Evolutionary conservation across 345 rosid genomes (phyloP).

Genomic region (Citrus mangshanensis): DNA sequence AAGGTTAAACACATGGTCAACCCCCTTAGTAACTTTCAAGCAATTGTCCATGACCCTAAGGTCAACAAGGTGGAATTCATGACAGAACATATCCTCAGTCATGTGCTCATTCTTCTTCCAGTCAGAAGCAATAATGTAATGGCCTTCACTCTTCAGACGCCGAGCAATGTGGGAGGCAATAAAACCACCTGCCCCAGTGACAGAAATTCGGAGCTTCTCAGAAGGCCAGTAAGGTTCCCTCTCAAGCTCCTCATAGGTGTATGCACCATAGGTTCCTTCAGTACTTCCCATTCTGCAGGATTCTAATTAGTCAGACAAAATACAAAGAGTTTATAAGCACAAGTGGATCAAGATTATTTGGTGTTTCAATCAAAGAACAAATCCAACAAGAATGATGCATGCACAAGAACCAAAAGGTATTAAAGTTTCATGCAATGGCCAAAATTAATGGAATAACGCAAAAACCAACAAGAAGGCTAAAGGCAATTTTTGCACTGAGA

Average conservation of each 20-base stretch:
- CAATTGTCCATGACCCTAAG: conserved; percentile 98
- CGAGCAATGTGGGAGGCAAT: conserved; percentile 98
- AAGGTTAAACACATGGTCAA: conserved; percentile 93
- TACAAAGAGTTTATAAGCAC: neutral
- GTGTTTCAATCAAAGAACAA: neutral
- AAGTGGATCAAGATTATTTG: neutral
- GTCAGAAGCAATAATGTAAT: conserved; percentile 93
- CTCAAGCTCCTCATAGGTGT: conserved; percentile 77
- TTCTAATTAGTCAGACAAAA: neutral
- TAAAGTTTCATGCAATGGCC: neutral
- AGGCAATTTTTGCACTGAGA: neutral
- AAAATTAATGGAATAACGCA: neutral
- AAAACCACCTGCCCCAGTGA: conserved; percentile 96
- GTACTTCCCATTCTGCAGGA: conserved; percentile 64
- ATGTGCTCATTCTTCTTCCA: conserved; percentile 99
- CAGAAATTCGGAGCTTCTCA: conserved; percentile 72
- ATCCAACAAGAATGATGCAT: neutral
- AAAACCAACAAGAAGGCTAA: neutral
- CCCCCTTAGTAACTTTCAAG: conserved; percentile 69
- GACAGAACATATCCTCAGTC: conserved; percentile 97
- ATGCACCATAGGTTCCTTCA: conserved; percentile 69
- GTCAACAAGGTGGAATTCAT: conserved; percentile 93
- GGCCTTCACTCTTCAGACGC: conserved; percentile 93
- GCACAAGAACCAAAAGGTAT: neutral
- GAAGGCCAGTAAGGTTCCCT: conserved; percentile 96